phyloP scores from a whole-genome alignment of 441 rosid species.

The Gossypium schwendimanii region DNA sequence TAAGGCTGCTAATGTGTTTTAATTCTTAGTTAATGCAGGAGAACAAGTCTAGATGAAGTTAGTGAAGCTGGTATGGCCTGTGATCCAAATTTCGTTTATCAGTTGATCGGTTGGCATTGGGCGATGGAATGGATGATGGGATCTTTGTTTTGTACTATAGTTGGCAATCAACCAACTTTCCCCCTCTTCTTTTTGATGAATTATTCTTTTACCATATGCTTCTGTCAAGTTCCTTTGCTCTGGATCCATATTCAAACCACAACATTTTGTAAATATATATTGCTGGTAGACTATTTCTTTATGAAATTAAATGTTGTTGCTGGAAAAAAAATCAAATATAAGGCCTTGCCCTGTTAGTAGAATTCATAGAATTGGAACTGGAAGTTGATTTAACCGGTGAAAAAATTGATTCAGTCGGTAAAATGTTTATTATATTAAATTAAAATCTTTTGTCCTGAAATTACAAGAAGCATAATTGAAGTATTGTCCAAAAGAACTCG shows the following conservation, averaged over 20 bases:
- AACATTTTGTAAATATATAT: constrained; percentile 5
- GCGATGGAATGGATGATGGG: background rate
- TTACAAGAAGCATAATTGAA: no score
- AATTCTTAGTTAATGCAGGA: constrained; percentile 12
- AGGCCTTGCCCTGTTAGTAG: no score
- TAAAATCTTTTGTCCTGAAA: no score
- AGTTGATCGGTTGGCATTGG: background rate
- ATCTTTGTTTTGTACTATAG: background rate
- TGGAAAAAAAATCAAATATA: constrained; percentile 11
- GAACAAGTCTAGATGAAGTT: constrained; percentile 1
- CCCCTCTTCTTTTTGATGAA: background rate
- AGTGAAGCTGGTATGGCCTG: background rate
- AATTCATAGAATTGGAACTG: no score
- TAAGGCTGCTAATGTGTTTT: background rate
- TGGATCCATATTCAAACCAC: background rate
- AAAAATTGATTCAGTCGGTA: no score
- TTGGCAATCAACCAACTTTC: background rate
- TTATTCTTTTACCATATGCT: background rate
- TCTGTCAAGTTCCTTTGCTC: background rate
- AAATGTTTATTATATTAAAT: no score
- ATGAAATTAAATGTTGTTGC: background rate
- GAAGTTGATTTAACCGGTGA: no score
- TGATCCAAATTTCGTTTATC: constrained; percentile 7
- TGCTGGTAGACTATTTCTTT: background rate
- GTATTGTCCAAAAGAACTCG: no score